Evolutionary conservation across 2,329 filamentous ascomycete species (phyloP), one percentile per base, ranked within the genome.

Genomic region (Thelonectria blattea): DNA sequence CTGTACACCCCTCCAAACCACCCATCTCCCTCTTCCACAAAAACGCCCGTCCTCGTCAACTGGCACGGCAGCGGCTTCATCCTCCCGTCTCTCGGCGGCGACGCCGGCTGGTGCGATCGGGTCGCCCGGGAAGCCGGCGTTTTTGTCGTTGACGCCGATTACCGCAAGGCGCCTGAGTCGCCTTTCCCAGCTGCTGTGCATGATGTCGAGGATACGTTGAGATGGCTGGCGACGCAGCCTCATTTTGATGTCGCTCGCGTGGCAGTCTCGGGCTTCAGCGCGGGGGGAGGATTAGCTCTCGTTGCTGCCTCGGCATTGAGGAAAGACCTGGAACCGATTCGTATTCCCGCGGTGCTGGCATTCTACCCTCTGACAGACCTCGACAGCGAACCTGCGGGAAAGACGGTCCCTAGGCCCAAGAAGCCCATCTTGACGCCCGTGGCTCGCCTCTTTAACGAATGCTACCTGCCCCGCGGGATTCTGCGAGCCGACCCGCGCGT

Each of bases 41-140:
- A 60, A 30, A 62, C 41, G 34, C 48, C 56, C 5, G 27, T 62
- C 8, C 30, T 62, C 9, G 39, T 62, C 51, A 62, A 62, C 15
- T 62, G 60, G 60, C 60, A 62, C 15, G 60, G 60, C 15, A 62
- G 60, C 30, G 60, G 60, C 18, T 62, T 62, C 24, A 52, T 59
- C 17, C n/a, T 62, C 5, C 18, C 41, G 5, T 20, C 14, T 14
- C 47, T 58, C 24, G 51, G 56, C 3, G 37, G 14, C 14, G 56
- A 62, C 17, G 42, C 32, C 14, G 32, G 12, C n/a, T 62, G 54
- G 42, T 62, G 60, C n/a, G 54, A 47, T n/a, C 43, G n/a, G 9
- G 18, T 62, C 30, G 51, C 56, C 10, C 46, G 34, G n/a, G 43
- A 59, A 30, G 22, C 41, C 2, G 60, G 56, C 1, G 12, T 43